Conservation (phyloP, 2,329 filamentous ascomycete genomes). For the Paecilomyces niveus region DNA sequence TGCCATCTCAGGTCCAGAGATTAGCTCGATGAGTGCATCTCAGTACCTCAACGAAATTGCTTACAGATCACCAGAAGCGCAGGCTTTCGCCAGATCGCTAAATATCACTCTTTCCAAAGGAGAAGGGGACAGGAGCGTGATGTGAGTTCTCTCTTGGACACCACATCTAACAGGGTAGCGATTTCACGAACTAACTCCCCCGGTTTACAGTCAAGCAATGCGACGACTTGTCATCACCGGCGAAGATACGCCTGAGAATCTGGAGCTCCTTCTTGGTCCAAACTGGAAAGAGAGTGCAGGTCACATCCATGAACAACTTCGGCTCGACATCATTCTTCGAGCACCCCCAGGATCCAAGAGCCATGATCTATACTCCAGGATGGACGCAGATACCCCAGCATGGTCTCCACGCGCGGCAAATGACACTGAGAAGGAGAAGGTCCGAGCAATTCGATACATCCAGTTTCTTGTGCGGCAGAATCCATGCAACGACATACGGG, state of each 20-base stretch:
- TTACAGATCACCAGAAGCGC: background rate
- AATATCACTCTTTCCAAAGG: slow-evolving; percentile 1
- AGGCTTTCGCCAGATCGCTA: background rate
- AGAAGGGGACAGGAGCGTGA: background rate
- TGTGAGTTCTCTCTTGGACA: background rate
- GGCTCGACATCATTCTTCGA: background rate
- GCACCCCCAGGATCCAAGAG: background rate
- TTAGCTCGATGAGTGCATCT: background rate
- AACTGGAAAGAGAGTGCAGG: slow-evolving; percentile 1
- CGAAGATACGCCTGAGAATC: slow-evolving; percentile 1
- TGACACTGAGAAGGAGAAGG: background rate
- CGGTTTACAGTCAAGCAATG: background rate
- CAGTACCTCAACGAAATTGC: slow-evolving; percentile 1
- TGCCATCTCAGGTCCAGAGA: background rate
- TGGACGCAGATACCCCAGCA: background rate
- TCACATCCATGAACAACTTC: background rate
- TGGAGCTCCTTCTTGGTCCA: slow-evolving; percentile 1
- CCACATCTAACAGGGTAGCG: background rate
- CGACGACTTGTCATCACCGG: slow-evolving; percentile 2
- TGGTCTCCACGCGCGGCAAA: slow-evolving; percentile 1
- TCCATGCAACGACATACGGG: background rate
- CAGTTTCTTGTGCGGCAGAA: background rate
- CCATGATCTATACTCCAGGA: background rate
- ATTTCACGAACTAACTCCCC: background rate
- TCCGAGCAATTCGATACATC: background rate